Base-by-base conservation (phyloP, 2,329 filamentous ascomycete genomes). In the Cordyceps cicadae region DNA sequence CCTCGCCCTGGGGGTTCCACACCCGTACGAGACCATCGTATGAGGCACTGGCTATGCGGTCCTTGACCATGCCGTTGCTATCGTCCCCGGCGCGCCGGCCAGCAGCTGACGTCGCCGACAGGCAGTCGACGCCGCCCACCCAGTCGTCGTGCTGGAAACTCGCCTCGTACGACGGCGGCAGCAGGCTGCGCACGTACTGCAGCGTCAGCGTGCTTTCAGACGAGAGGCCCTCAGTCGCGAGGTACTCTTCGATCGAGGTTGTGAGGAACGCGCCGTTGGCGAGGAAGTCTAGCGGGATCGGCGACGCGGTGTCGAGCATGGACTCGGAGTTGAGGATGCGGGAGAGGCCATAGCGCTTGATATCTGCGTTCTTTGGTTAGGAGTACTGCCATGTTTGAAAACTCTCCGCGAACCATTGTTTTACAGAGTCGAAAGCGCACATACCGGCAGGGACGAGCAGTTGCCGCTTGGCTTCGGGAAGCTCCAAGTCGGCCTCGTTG, bases 141-240 rank as follows among this genome's bases (percentile, higher is more conserved):
- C 94, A 99, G 74, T 97, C 94, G 70, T 99, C 92, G 73, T 99
- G 93, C 77, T 97, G 88, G 72, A 96, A 99, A 70, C 89, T 94
- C 14, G 92, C 88, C 67, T 96, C 87, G 72, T 94, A 93, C 41
- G 89, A 81, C 19, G 94, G 94, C 8, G 94, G 94, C 63, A 97
- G 86, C 67, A 97, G 79, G 64, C 92, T 94, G 68, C 92, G 88
- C 41, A 97, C 91, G 75, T 97, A 99, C 78, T 97, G 92, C 61
- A 99, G 82, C 41, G 87, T 88, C 57, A 99, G 77, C 4, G 88
- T 93, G 5, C 87, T 89, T 78, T 99, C 94, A 48, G 91, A 84
- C 21, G 91, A 96, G 63, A 97, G 87, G 54, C 93, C 93, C 69
- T 94, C 89, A 64, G 86, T 80, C 17, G 87, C 87, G 63, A 99